Evolutionary conservation across 805 yeast species (phyloP).

Genomic region (Yarrowia phangngaensis): DNA sequence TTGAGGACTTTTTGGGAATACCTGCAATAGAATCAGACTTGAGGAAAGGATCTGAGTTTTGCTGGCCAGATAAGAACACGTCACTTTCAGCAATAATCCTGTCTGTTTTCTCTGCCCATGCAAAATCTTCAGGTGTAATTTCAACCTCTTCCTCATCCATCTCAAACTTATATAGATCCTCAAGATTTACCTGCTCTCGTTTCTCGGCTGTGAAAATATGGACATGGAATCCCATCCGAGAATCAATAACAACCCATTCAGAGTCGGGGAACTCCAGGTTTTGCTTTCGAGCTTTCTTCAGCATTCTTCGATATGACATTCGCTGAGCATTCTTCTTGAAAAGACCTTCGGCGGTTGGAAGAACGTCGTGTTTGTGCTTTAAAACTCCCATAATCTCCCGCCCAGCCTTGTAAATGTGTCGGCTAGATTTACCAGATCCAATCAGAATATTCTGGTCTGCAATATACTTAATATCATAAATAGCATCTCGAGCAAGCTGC

Average conservation of each 20-base stretch:
- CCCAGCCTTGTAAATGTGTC: constrained; percentile 71
- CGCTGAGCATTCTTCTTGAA: constrained; percentile 55
- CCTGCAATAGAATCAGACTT: constrained; percentile 7
- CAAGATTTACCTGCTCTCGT: constrained; percentile 65
- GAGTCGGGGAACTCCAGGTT: constrained; percentile 46
- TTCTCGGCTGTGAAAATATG: constrained; percentile 72
- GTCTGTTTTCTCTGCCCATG: constrained; percentile 6
- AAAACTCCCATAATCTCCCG: constrained; percentile 53
- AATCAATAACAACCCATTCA: constrained; percentile 74
- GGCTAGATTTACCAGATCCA: constrained; percentile 70
- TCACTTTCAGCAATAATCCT: constrained; percentile 10
- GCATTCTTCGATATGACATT: constrained; percentile 50
- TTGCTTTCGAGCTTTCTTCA: constrained; percentile 51
- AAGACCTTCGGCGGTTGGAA: constrained; percentile 68
- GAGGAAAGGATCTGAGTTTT: constrained; percentile 9
- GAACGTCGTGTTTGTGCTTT: constrained; percentile 48
- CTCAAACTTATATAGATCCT: constrained; percentile 43
- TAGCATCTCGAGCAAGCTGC: constrained; percentile 56
- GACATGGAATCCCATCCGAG: constrained; percentile 56
- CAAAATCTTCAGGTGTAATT: constrained; percentile 10
- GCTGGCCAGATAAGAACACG: constrained; percentile 12
- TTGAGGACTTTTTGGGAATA: constrained; percentile 1
- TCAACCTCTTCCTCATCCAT: constrained; percentile 25
- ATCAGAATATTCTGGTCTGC: constrained; percentile 52
- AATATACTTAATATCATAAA: constrained; percentile 41